Base-by-base conservation (phyloP, 176 grass and related monocot species). In the Cenchrus purpureus region DNA sequence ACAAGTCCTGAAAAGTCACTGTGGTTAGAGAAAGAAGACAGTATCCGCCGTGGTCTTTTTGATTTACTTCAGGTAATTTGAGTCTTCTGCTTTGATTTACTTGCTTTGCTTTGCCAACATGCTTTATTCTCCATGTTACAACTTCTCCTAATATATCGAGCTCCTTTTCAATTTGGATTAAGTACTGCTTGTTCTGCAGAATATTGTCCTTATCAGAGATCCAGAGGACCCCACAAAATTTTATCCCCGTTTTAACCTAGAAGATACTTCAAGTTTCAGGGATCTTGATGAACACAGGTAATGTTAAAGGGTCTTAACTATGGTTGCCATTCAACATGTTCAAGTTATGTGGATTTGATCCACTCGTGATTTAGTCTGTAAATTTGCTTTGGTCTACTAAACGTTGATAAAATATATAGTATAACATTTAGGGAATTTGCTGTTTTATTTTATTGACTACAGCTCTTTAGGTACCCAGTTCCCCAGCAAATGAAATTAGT, bases 281-380 rank as follows among this genome's bases (percentile, higher is more conserved):
- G 90, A 96, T 86, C 83, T 99, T 80, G 94, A 99, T 89, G 97
- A 99, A 73, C 93, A 99, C 19, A 91, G 97, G 97, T 99, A 91
- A 81, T 83, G 44, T 42, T 69, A 43, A 20, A 40, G 65, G 66
- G 80, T 65, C 31, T 42, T 10, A 80, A 46, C 37, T 31, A 20
- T 52, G 68, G 4, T 78, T 60, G 34, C 49, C 61, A 55, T 82
- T 81, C 25, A 50, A 22, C 28, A 60, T 77, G 42, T 77, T 87
- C 52, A 88, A 32, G 14, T 71, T 62, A 14, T 63, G 14, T 8
- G 31, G 31, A 76, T 19, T 44, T 71, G 29, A 76, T 69, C 40
- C 14, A 6, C 10, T 61, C 62, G 14, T 49, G 55, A 71, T 78
- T 71, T 76, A 31, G 14, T 43, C 42, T 57, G 25, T 82, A 78